These are phyloP conservation scores for Capsicum rhomboideum DNA, from an alignment of 257 asterid genomes.

Conservation along the genomic window DNA sequence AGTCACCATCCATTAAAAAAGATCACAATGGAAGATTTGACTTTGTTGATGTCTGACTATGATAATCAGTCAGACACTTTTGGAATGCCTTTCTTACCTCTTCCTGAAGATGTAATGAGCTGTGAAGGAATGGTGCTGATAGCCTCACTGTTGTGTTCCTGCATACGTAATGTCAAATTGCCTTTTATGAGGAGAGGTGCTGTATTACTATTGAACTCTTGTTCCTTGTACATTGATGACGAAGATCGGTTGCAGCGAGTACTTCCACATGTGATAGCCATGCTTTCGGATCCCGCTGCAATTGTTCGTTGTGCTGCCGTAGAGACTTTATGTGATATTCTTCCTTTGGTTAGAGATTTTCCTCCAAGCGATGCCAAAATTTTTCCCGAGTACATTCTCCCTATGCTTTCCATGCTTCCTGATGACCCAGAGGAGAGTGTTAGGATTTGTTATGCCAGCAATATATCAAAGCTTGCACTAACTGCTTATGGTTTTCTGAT, in stretches of 20 bases:
- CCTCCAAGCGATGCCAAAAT: conserved; percentile 99
- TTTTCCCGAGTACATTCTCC: conserved; percentile 95
- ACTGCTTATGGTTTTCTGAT: conserved; percentile 94
- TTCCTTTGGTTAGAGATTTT: conserved; percentile 89
- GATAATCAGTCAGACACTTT: conserved; percentile 91
- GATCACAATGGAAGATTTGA: conserved; percentile 62
- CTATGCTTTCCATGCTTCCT: conserved; percentile 67
- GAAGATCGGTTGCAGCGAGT: conserved; percentile 94
- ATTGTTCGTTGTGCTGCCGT: conserved; percentile 97
- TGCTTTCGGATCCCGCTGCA: conserved; percentile 96
- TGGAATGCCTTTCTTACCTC: conserved; percentile 85
- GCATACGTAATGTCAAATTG: conserved; percentile 89
- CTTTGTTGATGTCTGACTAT: conserved; percentile 52
- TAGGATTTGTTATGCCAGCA: conserved; percentile 94
- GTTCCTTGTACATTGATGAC: conserved; percentile 86
- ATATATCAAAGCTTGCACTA: conserved; percentile 84
- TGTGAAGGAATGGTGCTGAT: conserved; percentile 88
- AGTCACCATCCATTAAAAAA: conserved; percentile 75
- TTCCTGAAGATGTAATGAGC: conserved; percentile 79
- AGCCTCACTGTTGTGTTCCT: conserved; percentile 92
- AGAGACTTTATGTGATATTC: conserved; percentile 93
- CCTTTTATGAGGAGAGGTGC: conserved; percentile 95
- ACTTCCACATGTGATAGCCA: conserved; percentile 93
- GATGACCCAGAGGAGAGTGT: conserved; percentile 99
- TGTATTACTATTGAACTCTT: conserved; percentile 80